phyloP scores from a whole-genome alignment of 2,329 filamentous ascomycete species.

The Zymoseptoria pseudotritici region DNA sequence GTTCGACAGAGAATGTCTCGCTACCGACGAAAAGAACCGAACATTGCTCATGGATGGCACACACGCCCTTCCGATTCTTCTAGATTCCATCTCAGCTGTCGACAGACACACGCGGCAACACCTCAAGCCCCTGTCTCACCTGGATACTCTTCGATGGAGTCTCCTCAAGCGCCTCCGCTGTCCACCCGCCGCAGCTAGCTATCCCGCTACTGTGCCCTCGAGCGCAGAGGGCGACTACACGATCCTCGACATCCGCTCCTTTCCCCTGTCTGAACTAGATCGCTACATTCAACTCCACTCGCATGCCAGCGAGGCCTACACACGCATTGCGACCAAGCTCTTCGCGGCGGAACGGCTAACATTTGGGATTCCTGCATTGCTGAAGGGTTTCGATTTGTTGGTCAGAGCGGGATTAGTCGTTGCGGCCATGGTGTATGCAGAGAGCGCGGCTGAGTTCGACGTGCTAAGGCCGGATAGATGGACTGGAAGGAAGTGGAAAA shows the following conservation, averaged over 20 bases:
- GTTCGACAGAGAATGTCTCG: slow-evolving; percentile 51
- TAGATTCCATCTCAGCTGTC: slow-evolving; percentile 24
- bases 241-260: slow-evolving; percentile 31
- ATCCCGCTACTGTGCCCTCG: slow-evolving; percentile 20
- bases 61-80: slow-evolving; percentile 43
- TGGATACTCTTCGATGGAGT: slow-evolving; percentile 30
- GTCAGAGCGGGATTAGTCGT: slow-evolving; percentile 21
- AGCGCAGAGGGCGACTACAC: slow-evolving; percentile 7
- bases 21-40: slow-evolving; percentile 46
- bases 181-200: slow-evolving; percentile 33
- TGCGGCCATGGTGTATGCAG: slow-evolving; percentile 18
- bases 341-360: slow-evolving; percentile 37
- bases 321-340: slow-evolving; percentile 32
- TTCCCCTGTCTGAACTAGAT: slow-evolving; percentile 35
- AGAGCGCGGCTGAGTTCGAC: slow-evolving; percentile 17
- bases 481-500: not conserved
- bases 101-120: not conserved
- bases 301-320: slow-evolving; percentile 28
- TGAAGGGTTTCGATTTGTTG: slow-evolving; percentile 23
- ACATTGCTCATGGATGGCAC: slow-evolving; percentile 53
- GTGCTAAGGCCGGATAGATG: slow-evolving; percentile 16
- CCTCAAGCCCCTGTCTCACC: not conserved
- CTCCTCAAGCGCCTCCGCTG: slow-evolving; percentile 34
- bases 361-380: slow-evolving; percentile 31
- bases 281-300: slow-evolving; percentile 25